Percentiles rank a stretch among this genome's conserved stretches.
phyloP scores from a whole-genome alignment of 2,329 filamentous ascomycete species.

The Pseudonectria foliicola region DNA sequence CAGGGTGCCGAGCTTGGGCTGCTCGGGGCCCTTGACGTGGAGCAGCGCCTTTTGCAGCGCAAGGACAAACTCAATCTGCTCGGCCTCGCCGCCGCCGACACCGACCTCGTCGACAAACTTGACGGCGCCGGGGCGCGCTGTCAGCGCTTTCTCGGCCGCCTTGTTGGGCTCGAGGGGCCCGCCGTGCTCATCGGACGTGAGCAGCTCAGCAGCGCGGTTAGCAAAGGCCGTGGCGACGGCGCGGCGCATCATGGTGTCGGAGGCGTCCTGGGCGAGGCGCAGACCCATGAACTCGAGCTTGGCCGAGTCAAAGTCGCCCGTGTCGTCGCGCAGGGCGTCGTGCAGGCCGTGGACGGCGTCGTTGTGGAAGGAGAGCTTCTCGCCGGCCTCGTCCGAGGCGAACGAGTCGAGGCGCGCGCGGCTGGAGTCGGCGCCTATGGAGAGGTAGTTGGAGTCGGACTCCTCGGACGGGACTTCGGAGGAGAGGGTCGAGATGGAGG shows the following conservation, averaged over 20 bases:
- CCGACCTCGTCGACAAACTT: slow-evolving; percentile 54
- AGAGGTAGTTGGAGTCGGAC: slow-evolving; percentile 55
- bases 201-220: slow-evolving; percentile 68
- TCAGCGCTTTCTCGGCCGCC: slow-evolving; percentile 57
- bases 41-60: slow-evolving; percentile 74
- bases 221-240: slow-evolving; percentile 82
- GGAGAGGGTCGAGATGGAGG: slow-evolving; percentile 51
- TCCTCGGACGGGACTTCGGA: slow-evolving; percentile 61
- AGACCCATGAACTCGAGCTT: slow-evolving; percentile 90
- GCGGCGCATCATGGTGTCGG: slow-evolving; percentile 78
- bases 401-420: slow-evolving; percentile 64
- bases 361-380: slow-evolving; percentile 60
- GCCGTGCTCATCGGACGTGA: slow-evolving; percentile 42
- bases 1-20: slow-evolving; percentile 48
- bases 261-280: slow-evolving; percentile 85
- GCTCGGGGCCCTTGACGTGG: slow-evolving; percentile 52
- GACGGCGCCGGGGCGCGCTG: slow-evolving; percentile 42
- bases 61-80: slow-evolving; percentile 81
- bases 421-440: slow-evolving; percentile 36
- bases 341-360: slow-evolving; percentile 84
- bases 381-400: slow-evolving; percentile 62
- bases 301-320: slow-evolving; percentile 69
- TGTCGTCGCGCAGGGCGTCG: slow-evolving; percentile 70
- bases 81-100: slow-evolving; percentile 58
- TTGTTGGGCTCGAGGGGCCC: slow-evolving; percentile 49